phyloP scores from a whole-genome alignment of 2,329 filamentous ascomycete genomes.

The Colletotrichum falcatum region DNA sequence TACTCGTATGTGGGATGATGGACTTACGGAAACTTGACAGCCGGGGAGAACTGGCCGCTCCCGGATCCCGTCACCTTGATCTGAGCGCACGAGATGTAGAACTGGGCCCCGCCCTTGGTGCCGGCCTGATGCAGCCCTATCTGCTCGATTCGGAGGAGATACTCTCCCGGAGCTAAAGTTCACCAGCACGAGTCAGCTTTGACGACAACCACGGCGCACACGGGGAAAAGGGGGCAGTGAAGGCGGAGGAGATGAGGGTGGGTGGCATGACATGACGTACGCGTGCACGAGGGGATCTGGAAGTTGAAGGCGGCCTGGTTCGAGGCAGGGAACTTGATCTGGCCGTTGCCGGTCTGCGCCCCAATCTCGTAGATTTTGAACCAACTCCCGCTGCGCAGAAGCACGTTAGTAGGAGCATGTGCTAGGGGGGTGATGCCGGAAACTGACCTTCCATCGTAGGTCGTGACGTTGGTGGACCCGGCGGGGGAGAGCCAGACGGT shows the following conservation, averaged over 20 bases:
- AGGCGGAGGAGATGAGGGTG: not conserved
- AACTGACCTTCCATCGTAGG: slow-evolving; percentile 19
- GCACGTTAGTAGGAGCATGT: too few relatives aligned
- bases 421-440: not conserved
- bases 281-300: slow-evolving; percentile 37
- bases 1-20: not conserved
- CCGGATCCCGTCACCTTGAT: slow-evolving; percentile 45
- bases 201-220: not conserved
- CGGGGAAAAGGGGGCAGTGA: too few relatives aligned
- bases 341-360: slow-evolving; percentile 29
- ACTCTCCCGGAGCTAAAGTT: slow-evolving; percentile 44
- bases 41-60: slow-evolving; percentile 27
- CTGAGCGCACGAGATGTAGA: slow-evolving; percentile 54
- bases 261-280: slow-evolving; percentile 22
- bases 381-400: slow-evolving; percentile 20
- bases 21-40: slow-evolving; percentile 37
- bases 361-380: slow-evolving; percentile 37
- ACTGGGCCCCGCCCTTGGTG: slow-evolving; percentile 50
- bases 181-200: not conserved
- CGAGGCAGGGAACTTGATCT: slow-evolving; percentile 39
- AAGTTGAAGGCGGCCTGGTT: slow-evolving; percentile 36
- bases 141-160: slow-evolving; percentile 53
- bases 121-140: slow-evolving; percentile 51
- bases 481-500: slow-evolving; percentile 38
- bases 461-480: slow-evolving; percentile 25